A percentile compares a stretch with the other conserved stretches of the same genome.
phyloP scores from a whole-genome alignment of 768 basidiomycete genomes.

The Pleurotus tuoliensis region DNA sequence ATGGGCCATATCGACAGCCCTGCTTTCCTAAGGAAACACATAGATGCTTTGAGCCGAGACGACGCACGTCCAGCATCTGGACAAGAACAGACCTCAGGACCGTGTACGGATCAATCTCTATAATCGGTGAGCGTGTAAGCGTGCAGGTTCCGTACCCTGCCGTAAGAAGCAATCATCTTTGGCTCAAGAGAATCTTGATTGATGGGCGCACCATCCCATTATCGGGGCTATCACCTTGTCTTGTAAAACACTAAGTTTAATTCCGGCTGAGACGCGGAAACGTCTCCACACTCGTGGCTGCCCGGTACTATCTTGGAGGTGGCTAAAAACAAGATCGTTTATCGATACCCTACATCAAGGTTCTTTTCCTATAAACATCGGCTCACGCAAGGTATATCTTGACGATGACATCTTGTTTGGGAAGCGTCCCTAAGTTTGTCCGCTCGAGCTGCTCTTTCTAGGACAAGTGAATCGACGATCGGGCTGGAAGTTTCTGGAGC shows the following conservation, averaged over 20 bases:
- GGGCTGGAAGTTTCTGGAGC: not conserved
- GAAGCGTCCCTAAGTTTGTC: constrained; percentile 1
- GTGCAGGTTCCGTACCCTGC: constrained; percentile 28
- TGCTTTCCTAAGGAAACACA: constrained; percentile 5
- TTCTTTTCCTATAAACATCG: not conserved
- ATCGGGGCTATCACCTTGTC: constrained; percentile 30
- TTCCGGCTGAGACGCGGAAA: constrained; percentile 29
- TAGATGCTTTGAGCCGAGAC: not conserved
- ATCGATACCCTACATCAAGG: not conserved
- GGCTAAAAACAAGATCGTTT: not conserved
- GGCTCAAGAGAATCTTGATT: not conserved
- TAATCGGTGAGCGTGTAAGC: constrained; percentile 28
- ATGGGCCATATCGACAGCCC: constrained; percentile 17
- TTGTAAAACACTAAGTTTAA: constrained; percentile 27
- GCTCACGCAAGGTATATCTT: constrained; percentile 6
- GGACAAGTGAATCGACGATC: not conserved
- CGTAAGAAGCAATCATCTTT: not conserved
- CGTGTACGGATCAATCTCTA: constrained; percentile 26
- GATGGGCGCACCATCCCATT: constrained; percentile 25
- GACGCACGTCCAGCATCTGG: not conserved
- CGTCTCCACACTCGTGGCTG: constrained; percentile 25
- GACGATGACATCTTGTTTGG: constrained; percentile 8
- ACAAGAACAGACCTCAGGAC: constrained; percentile 22
- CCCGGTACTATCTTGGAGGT: constrained; percentile 12
- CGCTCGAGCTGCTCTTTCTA: constrained; percentile 1